Conservation (phyloP, 331 rosid species). For the Rhamnella rubrinervis region DNA sequence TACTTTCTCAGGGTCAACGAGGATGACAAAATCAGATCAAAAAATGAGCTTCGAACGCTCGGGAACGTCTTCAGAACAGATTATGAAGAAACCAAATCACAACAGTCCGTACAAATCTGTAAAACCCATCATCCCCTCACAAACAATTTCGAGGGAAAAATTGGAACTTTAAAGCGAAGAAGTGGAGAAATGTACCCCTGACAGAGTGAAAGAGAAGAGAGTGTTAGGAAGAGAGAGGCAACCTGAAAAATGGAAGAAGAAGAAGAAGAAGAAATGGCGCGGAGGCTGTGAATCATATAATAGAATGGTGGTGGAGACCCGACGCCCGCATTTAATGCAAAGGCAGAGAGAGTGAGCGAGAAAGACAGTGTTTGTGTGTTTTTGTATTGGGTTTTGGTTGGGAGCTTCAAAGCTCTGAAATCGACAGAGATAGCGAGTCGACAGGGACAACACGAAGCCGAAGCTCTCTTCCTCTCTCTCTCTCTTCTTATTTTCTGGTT, state of each 20-base stretch:
- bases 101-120: background rate
- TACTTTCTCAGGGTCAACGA: too few species aligned
- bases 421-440: conserved; percentile 23
- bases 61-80: background rate
- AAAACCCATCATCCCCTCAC: background rate
- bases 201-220: conserved; percentile 5
- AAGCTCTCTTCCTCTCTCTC: conserved; percentile 7
- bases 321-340: conserved; percentile 35
- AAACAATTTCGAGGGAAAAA: background rate
- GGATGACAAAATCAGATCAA: background rate
- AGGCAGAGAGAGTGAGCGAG: background rate
- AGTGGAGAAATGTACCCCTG: too few species aligned
- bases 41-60: too few species aligned
- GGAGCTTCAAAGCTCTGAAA: conserved; percentile 1
- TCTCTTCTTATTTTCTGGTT: conserved; percentile 16
- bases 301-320: background rate
- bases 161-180: too few species aligned
- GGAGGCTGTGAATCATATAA: background rate
- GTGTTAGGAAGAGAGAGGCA: background rate
- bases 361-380: background rate
- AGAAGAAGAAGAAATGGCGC: background rate
- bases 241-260: background rate
- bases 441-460: conserved; percentile 29
- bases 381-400: conserved; percentile 1
- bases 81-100: conserved; percentile 27